Evolutionary conservation across 192 early-diverging fungal species (phyloP), one percentile per base, ranked within the genome.

Genomic region (Umbelopsis vinacea): DNA sequence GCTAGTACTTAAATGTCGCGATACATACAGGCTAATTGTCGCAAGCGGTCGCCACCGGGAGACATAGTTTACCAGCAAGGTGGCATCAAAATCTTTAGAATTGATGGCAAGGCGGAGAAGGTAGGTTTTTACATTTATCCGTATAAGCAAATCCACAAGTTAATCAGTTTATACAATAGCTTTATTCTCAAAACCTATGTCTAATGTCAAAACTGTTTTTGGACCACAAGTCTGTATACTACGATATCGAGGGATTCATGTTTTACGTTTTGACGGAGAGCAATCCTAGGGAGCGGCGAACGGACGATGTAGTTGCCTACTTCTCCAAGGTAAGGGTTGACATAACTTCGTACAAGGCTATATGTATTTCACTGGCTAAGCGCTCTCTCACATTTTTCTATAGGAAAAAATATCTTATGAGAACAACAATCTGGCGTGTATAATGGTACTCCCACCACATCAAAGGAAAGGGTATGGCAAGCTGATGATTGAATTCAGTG

Each of bases 151-250:
- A 11, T 43, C 6, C 40, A 11, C 40, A 11, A 40, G 12, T 54
- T 74, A 46, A 69, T 24, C 37, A 63, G 33, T 35, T 40, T 33
- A 19, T 7, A 43, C 4, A 69, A 48, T 79, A 93, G 90, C 81
- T 96, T 7, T 99, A 96, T 76, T 96, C 95, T 75, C 97, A 99
- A 72, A 98, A 97, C 77, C 78, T 99, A 23, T 97, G 94, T 50
- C 82, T 99, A 19, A 74, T 99, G 67, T 92, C 94, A 45, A 99
- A 98, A 76, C 84, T 96, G 77, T 99, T 98, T 79, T 79, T 99
- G 52, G 97, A 99, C 76, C 93, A 97, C 85, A 99, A 99, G 77
- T 96, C 96, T 1, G 84, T 98, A 12, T 98, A 93, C 69, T 99
- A 96, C 76, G 97, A 98, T 70, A 87, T 96, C 19, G 93, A 95